A percentile compares a stretch with the other conserved stretches of the same genome.
Evolutionary conservation across 1,284 basidiomycete genomes (phyloP).

Genomic region (Ceratobasidium sp.): DNA sequence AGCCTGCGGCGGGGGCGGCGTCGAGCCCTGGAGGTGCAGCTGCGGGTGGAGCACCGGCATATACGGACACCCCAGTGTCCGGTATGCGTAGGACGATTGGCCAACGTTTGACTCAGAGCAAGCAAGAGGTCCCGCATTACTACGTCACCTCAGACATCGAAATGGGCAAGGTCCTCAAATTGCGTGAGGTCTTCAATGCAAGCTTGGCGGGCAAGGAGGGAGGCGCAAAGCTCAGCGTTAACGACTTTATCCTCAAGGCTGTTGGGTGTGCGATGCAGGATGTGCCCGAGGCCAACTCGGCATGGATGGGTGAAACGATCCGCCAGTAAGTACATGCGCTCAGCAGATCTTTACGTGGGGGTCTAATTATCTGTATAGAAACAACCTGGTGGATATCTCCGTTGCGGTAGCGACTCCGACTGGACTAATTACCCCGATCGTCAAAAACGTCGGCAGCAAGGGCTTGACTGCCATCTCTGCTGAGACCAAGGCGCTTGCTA

Average conservation of each 20-base stretch:
- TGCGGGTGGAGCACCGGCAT: conserved; percentile 71
- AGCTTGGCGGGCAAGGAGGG: conserved; percentile 86
- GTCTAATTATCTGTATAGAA: conserved; percentile 64
- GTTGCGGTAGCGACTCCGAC: conserved; percentile 97
- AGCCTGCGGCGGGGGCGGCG: conserved; percentile 65
- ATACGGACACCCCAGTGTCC: conserved; percentile 91
- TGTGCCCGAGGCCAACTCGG: conserved; percentile 98
- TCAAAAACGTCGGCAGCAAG: conserved; percentile 93
- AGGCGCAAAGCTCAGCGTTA: conserved; percentile 92
- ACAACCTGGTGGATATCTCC: conserved; percentile 97
- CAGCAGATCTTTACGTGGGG: background rate
- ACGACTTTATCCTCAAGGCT: conserved; percentile 99
- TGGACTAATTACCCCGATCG: conserved; percentile 97
- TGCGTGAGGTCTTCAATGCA: conserved; percentile 97
- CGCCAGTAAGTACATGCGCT: conserved; percentile 77
- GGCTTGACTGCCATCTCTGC: conserved; percentile 94
- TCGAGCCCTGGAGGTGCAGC: conserved; percentile 59
- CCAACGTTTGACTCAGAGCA: conserved; percentile 90
- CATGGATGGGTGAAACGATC: conserved; percentile 97
- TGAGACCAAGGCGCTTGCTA: conserved; percentile 93
- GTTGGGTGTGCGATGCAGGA: conserved; percentile 91
- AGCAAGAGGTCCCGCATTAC: conserved; percentile 96
- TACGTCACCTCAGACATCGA: conserved; percentile 96
- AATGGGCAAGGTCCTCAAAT: conserved; percentile 97
- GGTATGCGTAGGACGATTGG: conserved; percentile 98